Evolutionary conservation across 2,329 filamentous ascomycete genomes (phyloP), one percentile per base, ranked within the genome.

Genomic region (Aurifilum marmelostoma): DNA sequence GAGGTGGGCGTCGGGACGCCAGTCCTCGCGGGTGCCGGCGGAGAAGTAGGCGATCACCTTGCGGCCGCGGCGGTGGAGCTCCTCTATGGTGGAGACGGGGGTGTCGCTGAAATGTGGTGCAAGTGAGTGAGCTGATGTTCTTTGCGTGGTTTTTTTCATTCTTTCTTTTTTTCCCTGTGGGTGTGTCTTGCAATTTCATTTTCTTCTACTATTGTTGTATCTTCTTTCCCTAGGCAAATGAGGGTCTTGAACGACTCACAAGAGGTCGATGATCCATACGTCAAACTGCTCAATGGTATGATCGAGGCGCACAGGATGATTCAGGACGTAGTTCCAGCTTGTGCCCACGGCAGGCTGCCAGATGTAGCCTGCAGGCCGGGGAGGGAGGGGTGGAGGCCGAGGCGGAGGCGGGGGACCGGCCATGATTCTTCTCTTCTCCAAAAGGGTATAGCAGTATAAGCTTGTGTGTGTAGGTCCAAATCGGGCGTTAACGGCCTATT

Each of bases 11-110:
- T 89, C 87, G 1, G 81, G 77, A 1, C 87, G 81, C 79, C 82
- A 85, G 63, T 84, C 74, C 75, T 90, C 88, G 70, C 83, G 88
- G n/a, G 82, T 86, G 0, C 88, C 88, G 0, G 85, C 87, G 14
- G 84, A 87, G 77, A 89, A 89, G 75, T 90, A 89, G 77, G 87
- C 89, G 65, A 89, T 86, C 6, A 88, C 86, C 68, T 83, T 87
- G 72, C 84, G 83, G 16, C 81, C 82, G 41, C 81, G 73, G 2
- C 71, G 70, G 50, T 88, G 84, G 12, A 89, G 78, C 2, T 76
- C 74, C 1, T 77, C 69, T 59, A 89, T 85, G 0, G 62, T 65
- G 5, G 79, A 43, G 32, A 39, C 27, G 47, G 66, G 63, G 27
- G 68, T 72, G 69, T 71, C 69, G 64, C 63, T 66, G 62, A 1